Evolutionary conservation across 352 stramenopile species (phyloP), one percentile per base, ranked within the genome.

Genomic region (Chrysophaeum taylorii): DNA sequence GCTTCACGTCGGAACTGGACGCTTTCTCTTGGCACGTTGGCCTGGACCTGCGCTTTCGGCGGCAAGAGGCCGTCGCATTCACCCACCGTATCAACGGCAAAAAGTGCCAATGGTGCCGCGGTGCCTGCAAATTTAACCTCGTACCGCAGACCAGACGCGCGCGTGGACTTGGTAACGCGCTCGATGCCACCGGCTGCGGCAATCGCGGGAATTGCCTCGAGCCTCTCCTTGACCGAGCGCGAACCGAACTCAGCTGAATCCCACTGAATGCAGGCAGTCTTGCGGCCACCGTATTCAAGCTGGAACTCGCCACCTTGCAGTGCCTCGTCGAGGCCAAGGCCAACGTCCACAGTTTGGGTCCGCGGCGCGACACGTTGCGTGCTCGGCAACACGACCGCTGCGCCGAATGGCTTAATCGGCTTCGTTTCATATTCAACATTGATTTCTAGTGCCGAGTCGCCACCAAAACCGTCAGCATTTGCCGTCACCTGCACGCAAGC

Each of bases 311-410:
- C 53, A 33, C 53, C 53, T 7, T 4, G 15, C 15, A 64, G 4
- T 9, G 7, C 4, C 53, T 25, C 12, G 27, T 25, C 27, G 4
- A 33, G 27, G 29, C 9, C 15, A 15, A 64, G 27, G 29, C 53
- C 53, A 25, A 64, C 53, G 9, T 64, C 53, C 27, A 64, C n/a
- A 15, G 27, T 25, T 33, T 64, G 53, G 53, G 41, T n/a, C n/a
- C n/a, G n/a, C n/a, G n/a, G n/a, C n/a, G n/a, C n/a, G n/a, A n/a
- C n/a, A n/a, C n/a, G n/a, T n/a, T n/a, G n/a, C n/a, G n/a, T n/a
- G n/a, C n/a, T n/a, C n/a, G n/a, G n/a, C n/a, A n/a, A n/a, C n/a
- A n/a, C n/a, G n/a, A n/a, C n/a, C n/a, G n/a, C n/a, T n/a, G n/a
- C 53, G 53, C 53, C 53, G 15, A 15, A 5, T 35, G 29, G 27